These are phyloP conservation scores for Camelina laxa DNA, from an alignment of 345 rosid species.

Conservation along the genomic window DNA sequence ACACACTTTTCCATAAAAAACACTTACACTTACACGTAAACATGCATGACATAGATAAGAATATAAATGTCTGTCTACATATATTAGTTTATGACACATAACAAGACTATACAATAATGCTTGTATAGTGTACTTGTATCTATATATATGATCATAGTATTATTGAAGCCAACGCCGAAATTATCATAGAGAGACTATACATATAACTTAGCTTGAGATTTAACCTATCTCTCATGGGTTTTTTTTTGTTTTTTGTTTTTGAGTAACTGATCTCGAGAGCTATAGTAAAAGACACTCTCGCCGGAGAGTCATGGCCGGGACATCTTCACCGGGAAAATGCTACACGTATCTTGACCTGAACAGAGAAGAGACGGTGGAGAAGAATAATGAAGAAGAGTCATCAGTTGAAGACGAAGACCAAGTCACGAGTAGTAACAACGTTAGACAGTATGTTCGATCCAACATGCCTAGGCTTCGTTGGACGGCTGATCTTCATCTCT, in stretches of 20 bases:
- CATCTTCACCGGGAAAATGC: conserved; percentile 37
- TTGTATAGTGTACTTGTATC: neutral
- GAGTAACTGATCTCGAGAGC: conserved; percentile 14
- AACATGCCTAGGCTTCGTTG: conserved; percentile 84
- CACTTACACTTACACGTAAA: conserved; percentile 39
- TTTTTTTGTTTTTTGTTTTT: conserved; percentile 5
- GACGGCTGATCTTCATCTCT: conserved; percentile 84
- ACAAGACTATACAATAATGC: conserved; percentile 27
- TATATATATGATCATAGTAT: neutral
- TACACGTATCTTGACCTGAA: conserved; percentile 53
- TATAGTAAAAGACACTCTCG: neutral
- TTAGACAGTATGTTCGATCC: conserved; percentile 76
- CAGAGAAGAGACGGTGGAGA: conserved; percentile 43
- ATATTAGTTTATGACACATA: conserved; percentile 30
- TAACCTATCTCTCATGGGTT: conserved; percentile 7
- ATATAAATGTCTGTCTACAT: conserved; percentile 13
- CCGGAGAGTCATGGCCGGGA: conserved; percentile 39
- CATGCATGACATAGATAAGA: conserved; percentile 38
- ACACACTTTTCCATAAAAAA: conserved; percentile 42
- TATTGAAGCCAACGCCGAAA: conserved; percentile 28
- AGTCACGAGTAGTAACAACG: conserved; percentile 31
- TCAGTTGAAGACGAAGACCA: conserved; percentile 43
- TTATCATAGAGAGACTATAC: conserved; percentile 22
- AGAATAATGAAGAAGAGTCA: conserved; percentile 38
- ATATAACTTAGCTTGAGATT: conserved; percentile 22